Base-by-base conservation (phyloP, 768 basidiomycete genomes). In the Serendipita sp. region DNA sequence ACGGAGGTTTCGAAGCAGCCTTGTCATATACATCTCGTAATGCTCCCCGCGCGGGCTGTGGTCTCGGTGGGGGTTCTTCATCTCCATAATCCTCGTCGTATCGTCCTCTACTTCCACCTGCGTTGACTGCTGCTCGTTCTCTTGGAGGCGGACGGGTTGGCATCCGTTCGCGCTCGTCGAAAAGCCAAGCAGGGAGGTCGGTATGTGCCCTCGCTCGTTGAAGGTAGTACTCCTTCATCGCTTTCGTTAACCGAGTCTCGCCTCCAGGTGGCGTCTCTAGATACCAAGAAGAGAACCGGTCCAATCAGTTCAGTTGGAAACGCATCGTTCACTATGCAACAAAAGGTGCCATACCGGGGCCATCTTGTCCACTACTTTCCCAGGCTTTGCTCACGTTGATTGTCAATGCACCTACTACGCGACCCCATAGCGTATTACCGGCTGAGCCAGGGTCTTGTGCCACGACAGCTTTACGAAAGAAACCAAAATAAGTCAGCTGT, bases 101-200 rank as follows among this genome's bases (percentile, higher is more conserved):
- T 48, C 45, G 5, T 48, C 45, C 45, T 62, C 63, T 61, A 51
- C 33, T 28, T 44, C 63, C 64, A 38, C 64, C 64, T 3, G 63
- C 63, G 14, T 65, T 62, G 38, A 42, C 34, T 31, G 30, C 41
- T 30, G 24, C 51, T 53, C 45, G 60, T 20, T 64, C 63, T 51
- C 66, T 31, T 69, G 68, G 31, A 51, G 42, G 50, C 20, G 63
- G 61, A 63, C 45, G 44, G 63, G 64, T 75, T 75, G 44, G 53
- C 53, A 58, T 58, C 9, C 81, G 77, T 67, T 85, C 83, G 43
- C 72, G 75, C 62, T 78, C 81, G 45, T 77, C 77, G 63, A 86
- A 85, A 17, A 87, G 75, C 85, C 84, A 86, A 5, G 75, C 72
- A 9, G 85, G 84, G 20, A 86, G 76, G 68, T 85, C 83, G 30